Percentiles rank a stretch among this genome's conserved stretches.
phyloP scores from a whole-genome alignment of 2,329 filamentous ascomycete genomes.

The Fusarium zealandicum region DNA sequence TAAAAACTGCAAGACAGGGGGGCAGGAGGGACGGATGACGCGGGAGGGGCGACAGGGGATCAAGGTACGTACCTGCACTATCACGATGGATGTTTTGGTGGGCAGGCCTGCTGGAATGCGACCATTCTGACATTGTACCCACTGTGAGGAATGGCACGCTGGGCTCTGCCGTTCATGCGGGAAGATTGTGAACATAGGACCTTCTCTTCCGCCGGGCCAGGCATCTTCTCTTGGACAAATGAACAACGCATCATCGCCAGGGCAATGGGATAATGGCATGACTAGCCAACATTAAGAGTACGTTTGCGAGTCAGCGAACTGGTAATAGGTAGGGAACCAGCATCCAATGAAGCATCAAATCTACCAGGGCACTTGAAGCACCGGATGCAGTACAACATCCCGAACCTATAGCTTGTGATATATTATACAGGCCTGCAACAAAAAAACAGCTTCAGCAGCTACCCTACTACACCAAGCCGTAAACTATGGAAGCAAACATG shows the following conservation, averaged over 20 bases:
- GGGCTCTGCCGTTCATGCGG: slow-evolving; percentile 6
- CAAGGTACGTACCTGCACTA: no score
- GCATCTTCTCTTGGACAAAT: not conserved
- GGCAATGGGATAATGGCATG: slow-evolving; percentile 36
- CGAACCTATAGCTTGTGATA: not conserved
- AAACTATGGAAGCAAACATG: not conserved
- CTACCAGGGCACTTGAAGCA: slow-evolving; percentile 2
- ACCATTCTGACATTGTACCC: not conserved
- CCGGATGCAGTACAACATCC: not conserved
- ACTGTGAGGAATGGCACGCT: slow-evolving; percentile 32
- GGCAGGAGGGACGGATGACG: slow-evolving; percentile 10
- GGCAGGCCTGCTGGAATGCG: slow-evolving; percentile 23
- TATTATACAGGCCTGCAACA: slow-evolving; percentile 5
- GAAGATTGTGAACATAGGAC: slow-evolving; percentile 5
- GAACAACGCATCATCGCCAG: slow-evolving; percentile 37
- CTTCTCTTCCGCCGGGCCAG: not conserved
- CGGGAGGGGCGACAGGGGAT: not conserved
- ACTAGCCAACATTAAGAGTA: not conserved
- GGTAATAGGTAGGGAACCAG: not conserved
- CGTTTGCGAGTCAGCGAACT: not conserved
- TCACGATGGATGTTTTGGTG: slow-evolving; percentile 4
- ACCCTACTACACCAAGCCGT: slow-evolving; percentile 4
- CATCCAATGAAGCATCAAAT: slow-evolving; percentile 7
- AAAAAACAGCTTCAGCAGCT: not conserved
- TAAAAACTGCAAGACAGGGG: slow-evolving; percentile 23